These are phyloP conservation scores for Coleophoma crateriformis DNA, from an alignment of 2,329 filamentous ascomycete species.

Conservation along the genomic window DNA sequence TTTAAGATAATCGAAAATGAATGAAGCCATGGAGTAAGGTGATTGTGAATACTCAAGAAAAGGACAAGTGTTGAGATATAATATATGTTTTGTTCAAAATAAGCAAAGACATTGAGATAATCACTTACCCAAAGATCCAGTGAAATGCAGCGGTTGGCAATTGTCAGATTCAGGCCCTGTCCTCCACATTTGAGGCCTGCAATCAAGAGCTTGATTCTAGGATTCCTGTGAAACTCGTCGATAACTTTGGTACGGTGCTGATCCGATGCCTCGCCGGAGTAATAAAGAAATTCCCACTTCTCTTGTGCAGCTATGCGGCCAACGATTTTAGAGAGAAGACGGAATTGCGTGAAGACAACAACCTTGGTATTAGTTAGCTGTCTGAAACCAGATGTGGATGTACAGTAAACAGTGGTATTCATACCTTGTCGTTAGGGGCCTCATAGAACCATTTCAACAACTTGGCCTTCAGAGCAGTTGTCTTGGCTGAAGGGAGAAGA, in stretches of 20 bases:
- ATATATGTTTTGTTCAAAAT: too few species aligned
- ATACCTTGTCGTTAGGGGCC: slow-evolving; percentile 40
- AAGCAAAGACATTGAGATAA: slow-evolving; percentile 20
- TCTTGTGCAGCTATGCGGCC: slow-evolving; percentile 41
- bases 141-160: slow-evolving; percentile 39
- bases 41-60: too few species aligned
- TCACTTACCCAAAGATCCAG: slow-evolving; percentile 39
- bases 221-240: slow-evolving; percentile 35
- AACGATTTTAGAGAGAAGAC: slow-evolving; percentile 46
- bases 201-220: slow-evolving; percentile 40
- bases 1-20: too few species aligned
- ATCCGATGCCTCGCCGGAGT: slow-evolving; percentile 41
- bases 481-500: slow-evolving; percentile 32
- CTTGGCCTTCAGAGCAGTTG: slow-evolving; percentile 26
- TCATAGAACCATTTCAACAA: slow-evolving; percentile 34
- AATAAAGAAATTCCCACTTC: slow-evolving; percentile 35
- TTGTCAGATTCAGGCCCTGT: slow-evolving; percentile 47
- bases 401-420: not conserved
- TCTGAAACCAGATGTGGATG: not conserved
- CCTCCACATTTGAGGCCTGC: slow-evolving; percentile 53
- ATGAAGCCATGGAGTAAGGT: too few species aligned
- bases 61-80: too few species aligned
- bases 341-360: slow-evolving; percentile 55
- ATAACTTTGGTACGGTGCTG: slow-evolving; percentile 39
- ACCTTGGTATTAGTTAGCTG: slow-evolving; percentile 11